phyloP scores from a whole-genome alignment of 2,329 filamentous ascomycete genomes.

The Phyllosticta citribraziliensis region DNA sequence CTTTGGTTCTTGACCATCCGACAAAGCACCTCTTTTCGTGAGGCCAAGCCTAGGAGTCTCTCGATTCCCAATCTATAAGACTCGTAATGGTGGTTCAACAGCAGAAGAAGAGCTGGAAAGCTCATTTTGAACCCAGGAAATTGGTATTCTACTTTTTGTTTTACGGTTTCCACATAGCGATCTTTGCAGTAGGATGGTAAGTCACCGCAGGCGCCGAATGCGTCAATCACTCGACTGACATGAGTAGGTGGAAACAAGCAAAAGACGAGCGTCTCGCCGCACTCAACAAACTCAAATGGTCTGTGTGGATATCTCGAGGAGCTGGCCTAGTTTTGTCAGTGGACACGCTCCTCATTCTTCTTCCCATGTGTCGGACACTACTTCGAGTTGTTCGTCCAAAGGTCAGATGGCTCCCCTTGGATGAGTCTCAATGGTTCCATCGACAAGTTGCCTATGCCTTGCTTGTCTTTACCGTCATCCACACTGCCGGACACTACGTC shows the following conservation, averaged over 20 bases:
- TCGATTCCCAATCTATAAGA: not conserved
- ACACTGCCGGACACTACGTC: slow-evolving; percentile 79
- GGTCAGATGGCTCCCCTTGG: slow-evolving; percentile 78
- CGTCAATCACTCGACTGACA: slow-evolving; percentile 12
- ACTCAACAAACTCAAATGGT: slow-evolving; percentile 74
- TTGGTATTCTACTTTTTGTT: slow-evolving; percentile 73
- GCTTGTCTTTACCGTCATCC: slow-evolving; percentile 69
- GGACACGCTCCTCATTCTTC: slow-evolving; percentile 76
- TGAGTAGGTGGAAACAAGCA: slow-evolving; percentile 67
- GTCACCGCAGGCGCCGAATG: slow-evolving; percentile 20
- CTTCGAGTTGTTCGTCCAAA: slow-evolving; percentile 79
- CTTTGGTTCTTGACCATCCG: too few relatives aligned
- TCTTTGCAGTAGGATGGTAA: slow-evolving; percentile 84
- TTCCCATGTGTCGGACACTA: slow-evolving; percentile 90
- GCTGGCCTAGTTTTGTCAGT: slow-evolving; percentile 78
- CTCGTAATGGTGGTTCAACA: not conserved
- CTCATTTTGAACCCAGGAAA: slow-evolving; percentile 54
- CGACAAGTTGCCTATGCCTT: slow-evolving; percentile 85
- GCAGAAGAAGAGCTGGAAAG: slow-evolving; percentile 19
- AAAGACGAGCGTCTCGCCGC: slow-evolving; percentile 57
- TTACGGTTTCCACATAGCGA: slow-evolving; percentile 63
- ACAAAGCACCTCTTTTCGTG: not conserved
- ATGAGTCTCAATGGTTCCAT: slow-evolving; percentile 96
- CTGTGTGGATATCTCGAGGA: slow-evolving; percentile 93
- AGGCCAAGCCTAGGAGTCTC: not conserved